Percentiles rank a stretch among this genome's conserved stretches.
Evolutionary conservation across 73 alveolate genomes (phyloP).

Genomic region (Symbiodinium pilosum): DNA sequence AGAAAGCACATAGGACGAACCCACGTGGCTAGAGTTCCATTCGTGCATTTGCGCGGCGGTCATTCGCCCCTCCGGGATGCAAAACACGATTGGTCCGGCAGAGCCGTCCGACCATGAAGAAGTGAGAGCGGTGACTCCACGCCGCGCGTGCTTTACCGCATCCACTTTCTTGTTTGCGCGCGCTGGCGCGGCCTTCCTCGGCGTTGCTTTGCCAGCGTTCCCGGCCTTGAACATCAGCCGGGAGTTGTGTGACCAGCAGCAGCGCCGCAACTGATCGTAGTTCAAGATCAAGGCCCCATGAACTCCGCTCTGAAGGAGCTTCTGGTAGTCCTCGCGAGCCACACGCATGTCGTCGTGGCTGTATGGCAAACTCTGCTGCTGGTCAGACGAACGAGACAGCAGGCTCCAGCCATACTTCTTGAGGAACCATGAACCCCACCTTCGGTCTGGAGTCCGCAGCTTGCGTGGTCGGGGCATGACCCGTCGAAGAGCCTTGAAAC

Average conservation of each 20-base stretch:
- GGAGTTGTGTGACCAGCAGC: background rate
- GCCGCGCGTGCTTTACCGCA: background rate
- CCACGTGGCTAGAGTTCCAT: background rate
- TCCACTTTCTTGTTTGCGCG: background rate
- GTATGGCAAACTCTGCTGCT: background rate
- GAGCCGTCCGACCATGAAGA: conserved; percentile 2
- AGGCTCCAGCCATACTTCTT: conserved; percentile 20
- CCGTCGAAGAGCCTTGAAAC: no score
- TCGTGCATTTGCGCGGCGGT: background rate
- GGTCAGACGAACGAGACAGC: background rate
- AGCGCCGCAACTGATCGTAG: conserved; percentile 35
- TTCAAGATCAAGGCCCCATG: background rate
- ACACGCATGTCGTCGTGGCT: conserved; percentile 19
- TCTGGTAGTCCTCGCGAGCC: background rate
- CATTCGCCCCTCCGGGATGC: background rate
- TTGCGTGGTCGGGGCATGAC: background rate
- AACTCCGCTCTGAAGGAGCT: background rate
- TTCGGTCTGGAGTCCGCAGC: background rate
- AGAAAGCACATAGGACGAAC: background rate
- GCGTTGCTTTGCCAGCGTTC: background rate
- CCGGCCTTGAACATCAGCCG: background rate
- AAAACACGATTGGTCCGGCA: conserved; percentile 20
- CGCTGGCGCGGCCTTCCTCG: background rate
- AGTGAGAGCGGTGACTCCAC: conserved; percentile 2
- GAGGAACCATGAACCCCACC: conserved; percentile 14